Evolutionary conservation across 169 alveolate genomes (phyloP).

Genomic region (Ichthyophthirius multifiliis): DNA sequence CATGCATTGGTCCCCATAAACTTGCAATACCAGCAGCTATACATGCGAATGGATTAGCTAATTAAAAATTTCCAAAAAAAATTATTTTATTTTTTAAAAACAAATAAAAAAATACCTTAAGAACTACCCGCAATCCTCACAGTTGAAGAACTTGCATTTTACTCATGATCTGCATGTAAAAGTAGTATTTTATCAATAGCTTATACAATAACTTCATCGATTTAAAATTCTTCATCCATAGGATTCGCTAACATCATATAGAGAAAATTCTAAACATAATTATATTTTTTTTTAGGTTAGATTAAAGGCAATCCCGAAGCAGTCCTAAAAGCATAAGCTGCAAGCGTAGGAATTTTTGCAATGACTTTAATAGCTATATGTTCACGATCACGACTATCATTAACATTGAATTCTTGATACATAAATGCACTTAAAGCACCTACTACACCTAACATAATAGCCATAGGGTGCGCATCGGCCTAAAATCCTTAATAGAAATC

Average conservation of each 20-base stretch:
- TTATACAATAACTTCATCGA: conserved; percentile 67
- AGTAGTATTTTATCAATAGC: conserved; percentile 78
- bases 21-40: conserved; percentile 87
- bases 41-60: conserved; percentile 83
- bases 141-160: conserved; percentile 88
- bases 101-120: conserved; percentile 13
- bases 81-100: too few species aligned
- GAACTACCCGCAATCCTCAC: conserved; percentile 88
- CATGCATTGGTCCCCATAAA: conserved; percentile 90
- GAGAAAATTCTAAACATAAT: conserved; percentile 79
- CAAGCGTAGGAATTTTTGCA: conserved; percentile 87
- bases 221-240: conserved; percentile 60
- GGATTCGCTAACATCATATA: conserved; percentile 86
- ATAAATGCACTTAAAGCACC: conserved; percentile 84
- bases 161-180: conserved; percentile 90
- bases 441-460: conserved; percentile 79
- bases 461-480: conserved; percentile 87
- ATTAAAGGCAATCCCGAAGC: conserved; percentile 83
- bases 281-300: conserved; percentile 63
- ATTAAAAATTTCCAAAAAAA: too few species aligned
- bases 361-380: conserved; percentile 64
- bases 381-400: conserved; percentile 62
- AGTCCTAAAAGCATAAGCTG: conserved; percentile 83
- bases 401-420: conserved; percentile 47
- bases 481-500: conserved; percentile 74